Percentiles rank a stretch among this genome's conserved stretches.
phyloP scores from a whole-genome alignment of 1,284 basidiomycete species.

The Ustilago trichophora region DNA sequence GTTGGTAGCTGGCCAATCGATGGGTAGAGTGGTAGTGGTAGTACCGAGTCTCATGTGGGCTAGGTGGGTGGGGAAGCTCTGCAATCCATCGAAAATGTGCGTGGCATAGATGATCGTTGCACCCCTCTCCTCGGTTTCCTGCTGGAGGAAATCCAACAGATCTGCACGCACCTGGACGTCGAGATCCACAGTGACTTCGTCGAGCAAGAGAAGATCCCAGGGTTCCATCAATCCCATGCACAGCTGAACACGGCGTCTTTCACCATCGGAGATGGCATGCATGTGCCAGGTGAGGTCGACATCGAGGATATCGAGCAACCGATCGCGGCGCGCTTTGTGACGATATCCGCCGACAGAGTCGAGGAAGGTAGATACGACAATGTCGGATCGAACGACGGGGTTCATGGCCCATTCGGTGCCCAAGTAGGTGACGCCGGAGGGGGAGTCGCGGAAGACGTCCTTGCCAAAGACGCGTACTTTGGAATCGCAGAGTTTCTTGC shows the following conservation, averaged over 20 bases:
- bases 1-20: constrained; percentile 57
- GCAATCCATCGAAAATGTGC: constrained; percentile 66
- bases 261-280: constrained; percentile 94
- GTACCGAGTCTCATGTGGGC: constrained; percentile 62
- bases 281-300: constrained; percentile 81
- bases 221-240: constrained; percentile 96
- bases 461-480: constrained; percentile 60
- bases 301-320: constrained; percentile 87
- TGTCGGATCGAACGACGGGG: constrained; percentile 80
- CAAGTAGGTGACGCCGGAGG: constrained; percentile 75
- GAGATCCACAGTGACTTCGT: constrained; percentile 98
- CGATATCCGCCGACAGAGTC: constrained; percentile 90
- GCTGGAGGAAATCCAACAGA: constrained; percentile 83
- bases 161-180: constrained; percentile 95
- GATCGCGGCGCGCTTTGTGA: constrained; percentile 86
- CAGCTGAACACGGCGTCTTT: constrained; percentile 90
- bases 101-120: constrained; percentile 86
- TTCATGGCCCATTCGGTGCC: constrained; percentile 87
- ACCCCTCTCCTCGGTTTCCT: constrained; percentile 80
- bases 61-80: constrained; percentile 63
- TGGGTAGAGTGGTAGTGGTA: constrained; percentile 46
- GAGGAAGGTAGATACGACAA: constrained; percentile 74
- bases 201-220: constrained; percentile 91
- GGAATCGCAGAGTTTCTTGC: constrained; percentile 72
- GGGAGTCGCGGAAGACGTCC: constrained; percentile 63